Base-by-base conservation (phyloP, 148 eudicot species). In the Arbutus unedo region DNA sequence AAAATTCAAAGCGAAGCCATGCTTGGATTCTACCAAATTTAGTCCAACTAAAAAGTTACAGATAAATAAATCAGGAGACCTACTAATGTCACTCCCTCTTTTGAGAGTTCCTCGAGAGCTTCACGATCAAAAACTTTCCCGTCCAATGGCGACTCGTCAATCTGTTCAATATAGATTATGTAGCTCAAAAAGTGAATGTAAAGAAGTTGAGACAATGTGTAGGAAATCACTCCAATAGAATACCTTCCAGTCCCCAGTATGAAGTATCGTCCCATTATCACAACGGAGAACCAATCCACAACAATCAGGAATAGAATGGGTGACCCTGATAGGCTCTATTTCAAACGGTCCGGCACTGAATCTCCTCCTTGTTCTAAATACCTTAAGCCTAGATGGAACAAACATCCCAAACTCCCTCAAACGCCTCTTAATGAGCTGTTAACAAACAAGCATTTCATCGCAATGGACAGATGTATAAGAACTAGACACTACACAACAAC, bases 221-320 rank as follows among this genome's bases (percentile, higher is more conserved):
- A 38, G 25, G 23, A 54, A 53, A 77, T 56, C 76, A 57, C 76
- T 76, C 83, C 43, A 85, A 54, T 75, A 13, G 43, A 81, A 43
- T 88, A 96, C 99, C 99, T 96, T 96, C 99, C 99, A 96, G 87
- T 96, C 99, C 88, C 99, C 99, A 15, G 99, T 96, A 87, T 96
- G 99, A 83, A 96, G 92, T 81, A 96, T 94, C 83, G 94, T 94
- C 53, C 99, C 99, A 89, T 96, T 98, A 86, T 97, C 85, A 84
- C 99, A 96, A 66, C 99, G 98, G 83, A 96, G 88, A 86, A 96
- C 97, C 88, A 96, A 83, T 79, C 99, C 99, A 89, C 91, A 91
- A 86, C 99, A 96, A 92, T 96, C 99, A 77, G 99, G 99, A 81
- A 96, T 94, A 57, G 99, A 94, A 88, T 96, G 99, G 76, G 99